Percentiles rank a stretch among this genome's conserved stretches.
phyloP scores from a whole-genome alignment of 495 filamentous ascomycete genomes.

The Aspergillus leporis region DNA sequence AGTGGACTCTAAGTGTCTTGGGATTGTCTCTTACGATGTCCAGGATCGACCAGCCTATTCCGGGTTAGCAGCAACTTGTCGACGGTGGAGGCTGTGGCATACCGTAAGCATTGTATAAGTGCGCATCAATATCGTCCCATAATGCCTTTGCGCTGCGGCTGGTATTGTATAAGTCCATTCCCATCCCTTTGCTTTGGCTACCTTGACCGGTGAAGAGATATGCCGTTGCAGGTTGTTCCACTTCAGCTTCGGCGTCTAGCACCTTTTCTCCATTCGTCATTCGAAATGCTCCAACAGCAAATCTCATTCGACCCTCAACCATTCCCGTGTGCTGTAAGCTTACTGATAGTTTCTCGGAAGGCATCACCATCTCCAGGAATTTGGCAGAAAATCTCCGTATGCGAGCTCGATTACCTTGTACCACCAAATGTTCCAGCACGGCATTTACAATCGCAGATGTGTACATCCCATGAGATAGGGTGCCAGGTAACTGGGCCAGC shows the following conservation, averaged over 20 bases:
- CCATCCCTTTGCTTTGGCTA: constrained; percentile 42
- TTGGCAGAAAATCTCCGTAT: constrained; percentile 27
- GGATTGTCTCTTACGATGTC: constrained; percentile 44
- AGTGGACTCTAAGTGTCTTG: constrained; percentile 40
- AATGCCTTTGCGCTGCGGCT: constrained; percentile 33
- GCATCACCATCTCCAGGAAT: constrained; percentile 40
- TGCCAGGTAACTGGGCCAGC: constrained; percentile 31
- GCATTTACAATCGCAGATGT: constrained; percentile 24
- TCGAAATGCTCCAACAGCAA: constrained; percentile 28
- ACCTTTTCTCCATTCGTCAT: constrained; percentile 29
- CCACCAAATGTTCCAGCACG: constrained; percentile 21
- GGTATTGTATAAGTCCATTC: constrained; percentile 39
- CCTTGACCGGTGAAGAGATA: constrained; percentile 50
- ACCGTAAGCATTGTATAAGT: constrained; percentile 40
- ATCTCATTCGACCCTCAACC: constrained; percentile 33
- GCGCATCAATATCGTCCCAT: constrained; percentile 42
- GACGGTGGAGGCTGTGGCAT: constrained; percentile 1
- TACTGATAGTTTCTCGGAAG: constrained; percentile 33
- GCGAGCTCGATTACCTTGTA: constrained; percentile 16
- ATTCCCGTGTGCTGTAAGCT: constrained; percentile 36
- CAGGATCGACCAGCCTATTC: constrained; percentile 35
- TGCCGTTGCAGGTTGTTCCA: constrained; percentile 37
- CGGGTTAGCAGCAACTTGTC: constrained; percentile 1
- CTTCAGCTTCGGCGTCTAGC: constrained; percentile 33
- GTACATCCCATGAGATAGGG: constrained; percentile 40